These are phyloP conservation scores for Vitis riparia DNA, from an alignment of 164 flowering plant genomes.

Conservation along the genomic window DNA sequence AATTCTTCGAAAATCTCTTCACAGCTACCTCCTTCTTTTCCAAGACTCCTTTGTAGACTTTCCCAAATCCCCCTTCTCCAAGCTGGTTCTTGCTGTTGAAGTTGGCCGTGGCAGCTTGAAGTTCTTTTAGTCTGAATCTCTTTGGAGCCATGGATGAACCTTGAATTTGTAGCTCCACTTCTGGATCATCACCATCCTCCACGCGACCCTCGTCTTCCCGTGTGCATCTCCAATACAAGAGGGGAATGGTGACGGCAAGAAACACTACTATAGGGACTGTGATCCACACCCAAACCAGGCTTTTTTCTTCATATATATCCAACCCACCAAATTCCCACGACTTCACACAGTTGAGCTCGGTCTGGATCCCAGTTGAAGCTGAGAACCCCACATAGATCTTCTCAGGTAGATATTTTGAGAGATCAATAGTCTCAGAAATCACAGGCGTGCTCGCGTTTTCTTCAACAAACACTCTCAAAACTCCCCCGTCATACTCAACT, in stretches of 20 bases:
- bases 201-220: not conserved
- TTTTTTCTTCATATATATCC: slow-evolving; percentile 4
- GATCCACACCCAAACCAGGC: slow-evolving; percentile 32
- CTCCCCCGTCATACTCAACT: slow-evolving; percentile 37
- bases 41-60: slow-evolving; percentile 55
- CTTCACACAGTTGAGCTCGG: slow-evolving; percentile 42
- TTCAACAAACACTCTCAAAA: slow-evolving; percentile 23
- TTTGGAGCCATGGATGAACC: slow-evolving; percentile 36
- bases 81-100: slow-evolving; percentile 50
- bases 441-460: slow-evolving; percentile 11
- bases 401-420: slow-evolving; percentile 37
- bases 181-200: slow-evolving; percentile 16
- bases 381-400: slow-evolving; percentile 52
- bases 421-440: slow-evolving; percentile 28
- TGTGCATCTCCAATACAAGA: slow-evolving; percentile 10
- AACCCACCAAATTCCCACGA: slow-evolving; percentile 44
- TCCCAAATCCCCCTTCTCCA: slow-evolving; percentile 71
- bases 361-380: slow-evolving; percentile 48
- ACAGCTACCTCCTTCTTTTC: slow-evolving; percentile 46
- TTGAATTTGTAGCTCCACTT: slow-evolving; percentile 30
- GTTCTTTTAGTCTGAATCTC: slow-evolving; percentile 46
- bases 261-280: slow-evolving; percentile 7
- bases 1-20: slow-evolving; percentile 42
- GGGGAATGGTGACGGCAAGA: not conserved
- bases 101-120: slow-evolving; percentile 47